Evolutionary conservation across 305 asterid species (phyloP), one percentile per base, ranked within the genome.

Genomic region (Rubia occidens): DNA sequence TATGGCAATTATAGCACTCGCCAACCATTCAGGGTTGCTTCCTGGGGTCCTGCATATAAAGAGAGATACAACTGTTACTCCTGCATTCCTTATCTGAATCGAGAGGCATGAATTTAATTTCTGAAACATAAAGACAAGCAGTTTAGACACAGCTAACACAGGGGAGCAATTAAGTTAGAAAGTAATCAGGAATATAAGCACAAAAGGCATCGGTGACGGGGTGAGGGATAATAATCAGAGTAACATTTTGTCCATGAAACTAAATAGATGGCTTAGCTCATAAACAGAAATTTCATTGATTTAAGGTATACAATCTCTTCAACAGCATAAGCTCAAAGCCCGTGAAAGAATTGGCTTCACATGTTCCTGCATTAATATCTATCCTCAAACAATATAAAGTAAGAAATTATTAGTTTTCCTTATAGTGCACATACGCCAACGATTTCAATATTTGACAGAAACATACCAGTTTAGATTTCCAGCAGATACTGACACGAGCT

Each of bases 21-120:
- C 82, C 72, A 89, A 68, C 96, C 96, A 91, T 39, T 91, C 96
- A 7, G 97, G 90, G 67, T 75, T 82, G 68, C 89, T 75, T 64
- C 99, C 99, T 44, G 97, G 99, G 75, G 78, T 88, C 85, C 97
- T 94, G 89, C 81, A 76, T 74, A 64, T 58, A 71, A 56, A 70
- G 42, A 70, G 82, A 42, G 61, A 74, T 70, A 63, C 49, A 24
- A 9, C 45, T 26, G 55, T 70, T 42, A 82, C 67, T 17, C 68
- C 66, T 17, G 40, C 29, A 18, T 59, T 73, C 64, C 24, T 70
- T 29, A 20, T 53, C 43, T 58, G 62, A n/a, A 47, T 64, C 14
- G 49, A 68, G 37, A 44, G 21, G 26, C 24, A 6, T 39, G 37
- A 24, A 60, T 17, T 44, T 21, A 49, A 68, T 43, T 73, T 62